phyloP scores from a whole-genome alignment of 148 eudicot genomes.

The Polygonum aviculare region DNA sequence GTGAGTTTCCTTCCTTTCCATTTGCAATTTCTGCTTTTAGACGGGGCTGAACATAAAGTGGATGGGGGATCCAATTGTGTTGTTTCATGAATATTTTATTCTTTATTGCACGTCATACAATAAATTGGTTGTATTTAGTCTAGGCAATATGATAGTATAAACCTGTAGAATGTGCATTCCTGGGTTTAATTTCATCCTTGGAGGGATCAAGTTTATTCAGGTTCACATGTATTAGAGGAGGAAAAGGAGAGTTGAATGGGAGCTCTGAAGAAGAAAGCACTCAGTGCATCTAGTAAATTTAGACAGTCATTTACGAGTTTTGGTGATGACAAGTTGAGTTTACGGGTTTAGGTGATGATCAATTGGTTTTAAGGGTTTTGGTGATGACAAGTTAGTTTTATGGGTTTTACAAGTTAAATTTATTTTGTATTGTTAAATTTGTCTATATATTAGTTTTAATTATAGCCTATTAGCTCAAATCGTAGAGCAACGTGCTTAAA shows the following conservation, averaged over 20 bases:
- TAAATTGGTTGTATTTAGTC: background rate
- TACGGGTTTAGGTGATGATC: too few species aligned
- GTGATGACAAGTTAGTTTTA: too few species aligned
- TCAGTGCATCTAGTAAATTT: constrained; percentile 12
- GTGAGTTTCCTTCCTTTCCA: background rate
- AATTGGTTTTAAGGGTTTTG: too few species aligned
- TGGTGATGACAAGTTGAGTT: too few species aligned
- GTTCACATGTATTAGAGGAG: background rate
- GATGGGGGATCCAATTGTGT: background rate
- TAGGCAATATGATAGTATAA: background rate
- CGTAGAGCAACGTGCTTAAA: too few species aligned
- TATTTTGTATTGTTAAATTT: too few species aligned
- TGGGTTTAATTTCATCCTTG: background rate
- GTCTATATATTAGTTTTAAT: too few species aligned
- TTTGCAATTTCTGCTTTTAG: background rate
- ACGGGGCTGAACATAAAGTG: background rate
- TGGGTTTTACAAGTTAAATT: too few species aligned
- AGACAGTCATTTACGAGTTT: constrained; percentile 1
- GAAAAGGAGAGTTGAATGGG: constrained; percentile 6
- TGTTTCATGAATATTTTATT: background rate
- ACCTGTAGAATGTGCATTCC: background rate
- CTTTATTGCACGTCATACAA: background rate
- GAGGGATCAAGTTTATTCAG: background rate
- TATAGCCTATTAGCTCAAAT: too few species aligned
- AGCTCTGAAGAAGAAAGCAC: constrained; percentile 10